Percentiles rank a stretch among this genome's conserved stretches.
Evolutionary conservation across 78 protist species (phyloP).

Genomic region (Dictyostelium citrinum): DNA sequence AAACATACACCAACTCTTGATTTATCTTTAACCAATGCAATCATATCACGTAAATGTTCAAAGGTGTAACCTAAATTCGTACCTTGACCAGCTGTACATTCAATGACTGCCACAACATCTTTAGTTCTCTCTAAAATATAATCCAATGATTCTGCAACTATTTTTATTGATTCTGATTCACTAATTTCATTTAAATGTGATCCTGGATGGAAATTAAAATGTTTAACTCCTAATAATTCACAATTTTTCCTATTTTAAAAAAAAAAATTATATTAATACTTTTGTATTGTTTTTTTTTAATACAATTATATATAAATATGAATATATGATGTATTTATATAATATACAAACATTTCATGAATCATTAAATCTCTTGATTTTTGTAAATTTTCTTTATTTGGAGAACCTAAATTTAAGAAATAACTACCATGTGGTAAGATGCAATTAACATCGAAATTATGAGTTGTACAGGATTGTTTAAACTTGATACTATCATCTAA

Average conservation of each 20-base stretch:
- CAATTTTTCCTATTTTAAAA: slow-evolving; percentile 48
- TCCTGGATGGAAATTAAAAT: slow-evolving; percentile 86
- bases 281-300: no score
- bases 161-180: slow-evolving; percentile 20
- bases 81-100: slow-evolving; percentile 75
- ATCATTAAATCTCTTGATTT: slow-evolving; percentile 25
- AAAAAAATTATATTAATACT: no score
- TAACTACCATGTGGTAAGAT: slow-evolving; percentile 80
- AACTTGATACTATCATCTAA: neutral
- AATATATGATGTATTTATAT: no score
- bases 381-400: slow-evolving; percentile 10
- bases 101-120: slow-evolving; percentile 44
- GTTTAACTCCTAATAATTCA: slow-evolving; percentile 35
- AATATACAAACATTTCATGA: slow-evolving; percentile 49
- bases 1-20: slow-evolving; percentile 83
- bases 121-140: neutral
- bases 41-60: slow-evolving; percentile 74
- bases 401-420: slow-evolving; percentile 62
- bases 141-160: slow-evolving; percentile 52
- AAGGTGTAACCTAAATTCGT: slow-evolving; percentile 59
- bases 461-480: neutral
- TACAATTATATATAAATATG: no score
- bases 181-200: slow-evolving; percentile 15
- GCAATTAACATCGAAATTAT: neutral
- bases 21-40: slow-evolving; percentile 46